Percentiles rank a stretch among this genome's conserved stretches.
These are phyloP conservation scores for Jaminaea rosea DNA, from an alignment of 1,284 basidiomycete genomes.

Conservation along the genomic window DNA sequence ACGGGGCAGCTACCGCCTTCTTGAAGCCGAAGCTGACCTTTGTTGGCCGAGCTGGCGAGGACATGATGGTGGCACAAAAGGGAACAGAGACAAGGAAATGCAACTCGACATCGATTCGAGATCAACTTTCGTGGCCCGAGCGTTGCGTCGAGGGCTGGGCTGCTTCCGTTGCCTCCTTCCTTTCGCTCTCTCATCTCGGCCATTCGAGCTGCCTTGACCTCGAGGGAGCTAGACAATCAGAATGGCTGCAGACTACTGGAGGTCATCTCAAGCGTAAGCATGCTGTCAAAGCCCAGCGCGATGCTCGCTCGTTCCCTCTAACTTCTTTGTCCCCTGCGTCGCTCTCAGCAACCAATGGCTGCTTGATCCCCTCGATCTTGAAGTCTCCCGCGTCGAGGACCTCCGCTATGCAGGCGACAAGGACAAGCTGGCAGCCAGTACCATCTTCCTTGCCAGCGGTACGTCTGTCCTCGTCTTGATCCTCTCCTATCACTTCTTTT, in stretches of 20 bases:
- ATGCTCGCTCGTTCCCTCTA: background rate
- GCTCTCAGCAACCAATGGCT: constrained; percentile 39
- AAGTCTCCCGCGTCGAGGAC: constrained; percentile 33
- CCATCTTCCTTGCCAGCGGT: constrained; percentile 39
- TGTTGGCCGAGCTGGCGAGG: background rate
- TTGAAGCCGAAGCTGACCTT: constrained; percentile 31
- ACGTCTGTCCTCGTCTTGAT: constrained; percentile 1
- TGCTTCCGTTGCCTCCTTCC: no score
- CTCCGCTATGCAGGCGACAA: constrained; percentile 20
- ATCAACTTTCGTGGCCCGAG: no score
- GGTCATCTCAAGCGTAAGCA: constrained; percentile 1
- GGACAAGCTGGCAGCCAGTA: constrained; percentile 30
- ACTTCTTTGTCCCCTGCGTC: background rate
- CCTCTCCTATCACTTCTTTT: background rate
- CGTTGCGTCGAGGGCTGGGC: no score
- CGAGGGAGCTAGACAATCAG: no score
- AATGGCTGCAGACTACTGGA: background rate
- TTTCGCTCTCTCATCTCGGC: no score
- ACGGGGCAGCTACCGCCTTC: background rate
- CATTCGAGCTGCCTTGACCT: no score
- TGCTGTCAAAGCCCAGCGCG: background rate
- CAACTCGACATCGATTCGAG: no score
- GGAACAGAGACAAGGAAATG: no score
- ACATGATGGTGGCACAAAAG: no score
- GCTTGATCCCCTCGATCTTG: constrained; percentile 28